Conservation (phyloP, 441 rosid genomes). For the Caryocar brasiliense region DNA sequence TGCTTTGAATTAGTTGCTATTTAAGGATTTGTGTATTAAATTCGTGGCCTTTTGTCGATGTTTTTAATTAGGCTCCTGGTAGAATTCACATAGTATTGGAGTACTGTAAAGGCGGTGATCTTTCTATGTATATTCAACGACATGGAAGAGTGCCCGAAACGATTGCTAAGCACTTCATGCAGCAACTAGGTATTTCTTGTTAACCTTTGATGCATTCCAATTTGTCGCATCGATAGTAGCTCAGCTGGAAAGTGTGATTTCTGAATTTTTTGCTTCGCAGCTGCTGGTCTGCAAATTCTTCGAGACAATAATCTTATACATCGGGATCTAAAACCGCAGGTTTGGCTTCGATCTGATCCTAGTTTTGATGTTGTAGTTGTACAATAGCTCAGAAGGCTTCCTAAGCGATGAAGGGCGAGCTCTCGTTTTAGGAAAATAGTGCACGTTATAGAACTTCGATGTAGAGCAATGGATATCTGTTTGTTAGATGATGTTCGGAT, state of each 20-base stretch:
- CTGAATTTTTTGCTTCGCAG: constrained; percentile 27
- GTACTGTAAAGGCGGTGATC: constrained; percentile 90
- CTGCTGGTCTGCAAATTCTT: constrained; percentile 74
- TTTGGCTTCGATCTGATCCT: constrained; percentile 26
- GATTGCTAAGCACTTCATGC: constrained; percentile 86
- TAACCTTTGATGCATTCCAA: not conserved
- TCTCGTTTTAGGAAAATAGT: too few species aligned
- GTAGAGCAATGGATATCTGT: too few species aligned
- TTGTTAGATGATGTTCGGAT: too few species aligned
- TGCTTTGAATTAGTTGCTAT: not conserved
- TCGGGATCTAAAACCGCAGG: constrained; percentile 98
- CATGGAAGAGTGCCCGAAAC: constrained; percentile 66
- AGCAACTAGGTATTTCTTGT: constrained; percentile 54
- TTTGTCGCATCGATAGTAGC: constrained; percentile 7
- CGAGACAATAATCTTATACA: constrained; percentile 92
- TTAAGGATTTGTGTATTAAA: not conserved
- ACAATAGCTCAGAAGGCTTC: not conserved
- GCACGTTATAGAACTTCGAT: not conserved
- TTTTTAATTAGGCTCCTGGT: constrained; percentile 53
- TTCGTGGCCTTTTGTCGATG: not conserved
- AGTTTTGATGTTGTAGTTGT: not conserved
- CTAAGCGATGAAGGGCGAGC: too few species aligned
- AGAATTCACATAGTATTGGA: constrained; percentile 78
- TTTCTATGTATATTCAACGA: constrained; percentile 69
- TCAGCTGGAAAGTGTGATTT: constrained; percentile 2